Evolutionary conservation across 23 red algal species (phyloP).

Genomic region (Agarophyton chilense): DNA sequence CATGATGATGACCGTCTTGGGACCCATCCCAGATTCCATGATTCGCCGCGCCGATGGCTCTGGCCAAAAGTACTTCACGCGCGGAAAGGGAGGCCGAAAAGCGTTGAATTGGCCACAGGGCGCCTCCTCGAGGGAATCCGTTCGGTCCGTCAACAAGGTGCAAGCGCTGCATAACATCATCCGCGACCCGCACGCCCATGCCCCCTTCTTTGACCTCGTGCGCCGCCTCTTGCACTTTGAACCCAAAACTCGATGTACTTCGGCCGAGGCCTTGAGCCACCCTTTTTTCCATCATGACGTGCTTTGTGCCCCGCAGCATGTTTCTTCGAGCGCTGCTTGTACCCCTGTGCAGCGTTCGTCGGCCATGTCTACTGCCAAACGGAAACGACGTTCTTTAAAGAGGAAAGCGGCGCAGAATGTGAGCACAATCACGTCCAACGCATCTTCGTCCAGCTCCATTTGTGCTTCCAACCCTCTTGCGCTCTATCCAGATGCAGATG

Average conservation of each 20-base stretch:
- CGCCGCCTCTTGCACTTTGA: conserved; percentile 69
- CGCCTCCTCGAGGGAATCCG: conserved; percentile 58
- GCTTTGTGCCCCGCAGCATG: neutral
- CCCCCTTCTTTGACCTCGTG: conserved; percentile 72
- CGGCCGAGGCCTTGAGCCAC: conserved; percentile 72
- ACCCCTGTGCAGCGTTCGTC: neutral
- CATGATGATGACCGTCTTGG: conserved; percentile 86
- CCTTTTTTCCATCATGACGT: conserved; percentile 58
- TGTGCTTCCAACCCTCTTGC: neutral
- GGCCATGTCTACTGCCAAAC: neutral
- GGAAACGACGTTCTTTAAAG: neutral
- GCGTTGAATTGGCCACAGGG: conserved; percentile 76
- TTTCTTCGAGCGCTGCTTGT: neutral
- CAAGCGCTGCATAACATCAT: conserved; percentile 62
- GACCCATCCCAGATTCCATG: conserved; percentile 82
- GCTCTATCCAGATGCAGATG: neutral
- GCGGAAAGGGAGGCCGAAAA: conserved; percentile 34
- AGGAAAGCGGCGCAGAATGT: neutral
- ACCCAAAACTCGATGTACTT: conserved; percentile 68
- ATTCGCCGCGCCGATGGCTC: conserved; percentile 56
- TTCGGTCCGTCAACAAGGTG: conserved; percentile 48
- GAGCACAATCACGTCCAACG: neutral
- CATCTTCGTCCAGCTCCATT: neutral
- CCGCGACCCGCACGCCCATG: conserved; percentile 58
- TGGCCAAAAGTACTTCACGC: conserved; percentile 63